Base-by-base conservation (phyloP, 2,329 filamentous ascomycete genomes). In the Claviceps sp. region DNA sequence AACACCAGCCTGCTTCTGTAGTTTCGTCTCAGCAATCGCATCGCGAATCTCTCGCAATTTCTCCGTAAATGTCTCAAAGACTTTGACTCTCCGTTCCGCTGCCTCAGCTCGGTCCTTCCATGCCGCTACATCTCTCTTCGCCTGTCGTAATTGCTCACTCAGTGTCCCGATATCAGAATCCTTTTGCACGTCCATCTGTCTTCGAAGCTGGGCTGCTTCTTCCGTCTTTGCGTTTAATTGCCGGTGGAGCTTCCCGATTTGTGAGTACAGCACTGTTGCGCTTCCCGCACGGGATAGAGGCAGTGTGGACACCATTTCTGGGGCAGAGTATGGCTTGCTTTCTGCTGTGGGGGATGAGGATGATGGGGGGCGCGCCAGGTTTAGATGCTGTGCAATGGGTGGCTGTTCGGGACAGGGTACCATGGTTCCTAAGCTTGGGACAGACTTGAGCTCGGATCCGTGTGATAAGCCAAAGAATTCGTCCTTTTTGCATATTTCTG, bases 71-170 rank as follows among this genome's bases (percentile, higher is more conserved):
- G 64, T 62, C 59, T 77, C 69, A 53, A 77, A 71, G 23, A 73
- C 68, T 4, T 69, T 66, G 17, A 81, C 60, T 47, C 74, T 69
- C 54, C 65, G 69, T 64, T 84, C 79, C 0, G 79, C 78, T 4
- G 70, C 67, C 58, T 79, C 71, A 0, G 80, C 80, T 36, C 77
- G 68, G 36, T 68, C 69, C 55, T 69, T 74, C 80, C 80, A 84
- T 54, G 65, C 69, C 0, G 57, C 56, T 4, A 60, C 54, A 23
- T 68, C 64, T 13, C 59, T 58, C 36, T 59, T 64, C 1, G 66
- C 63, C 37, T 63, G 63, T 20, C 71, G 63, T 45, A 82, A 58
- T 56, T 77, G 68, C 55, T 77, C 72, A 50, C 70, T 71, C 50
- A 80, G 58, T 4, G 67, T 69, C 1, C 71, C 71, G 16, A 74